Evolutionary conservation across 495 filamentous ascomycete species (phyloP), one percentile per base, ranked within the genome.

Genomic region (Lasiosphaeria ovina): DNA sequence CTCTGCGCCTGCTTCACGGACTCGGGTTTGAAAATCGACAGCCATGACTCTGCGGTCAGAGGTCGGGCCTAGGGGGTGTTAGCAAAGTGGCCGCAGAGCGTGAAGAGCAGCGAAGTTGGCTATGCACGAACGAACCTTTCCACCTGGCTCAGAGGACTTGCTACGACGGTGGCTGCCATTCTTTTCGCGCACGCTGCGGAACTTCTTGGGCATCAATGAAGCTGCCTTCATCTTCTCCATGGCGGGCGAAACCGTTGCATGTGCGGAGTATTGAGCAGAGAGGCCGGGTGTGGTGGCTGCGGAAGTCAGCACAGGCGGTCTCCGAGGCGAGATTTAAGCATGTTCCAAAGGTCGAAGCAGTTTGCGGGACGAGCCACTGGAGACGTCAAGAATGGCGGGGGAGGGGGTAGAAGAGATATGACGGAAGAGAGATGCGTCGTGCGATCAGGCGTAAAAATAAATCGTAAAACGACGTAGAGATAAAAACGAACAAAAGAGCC

Each of bases 131-230:
- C 49, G 56, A 61, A 82, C 85, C 67, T 83, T 84, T 66, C 79
- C 78, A 38, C 65, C 65, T 9, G 71, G 66, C 38, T 81, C 76
- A 68, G 75, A 72, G 34, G 79, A 81, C 65, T 73, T 75, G 53
- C 74, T 75, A 55, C 79, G 79, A 54, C 76, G 76, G 68, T 81
- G 75, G 61, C 76, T 73, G 33, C 75, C 77, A 63, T 76, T 74
- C 72, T 88, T 91, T 48, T 93, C 89, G 49, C 89, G 83, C 63
- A 87, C 83, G 55, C 87, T 91, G 54, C 92, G 84, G 65, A 94
- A 87, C 62, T 78, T 79, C 54, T 68, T 74, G 67, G 71, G 71
- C 65, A 64, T 62, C 24, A 70, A 53, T 24, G 63, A 54, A n/a
- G 60, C 55, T 35, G 60, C 64, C 58, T 69, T 70, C 42, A 72